Evolutionary conservation across 305 asterid species (phyloP), one percentile per base, ranked within the genome.

Genomic region (Solanum hybrid): DNA sequence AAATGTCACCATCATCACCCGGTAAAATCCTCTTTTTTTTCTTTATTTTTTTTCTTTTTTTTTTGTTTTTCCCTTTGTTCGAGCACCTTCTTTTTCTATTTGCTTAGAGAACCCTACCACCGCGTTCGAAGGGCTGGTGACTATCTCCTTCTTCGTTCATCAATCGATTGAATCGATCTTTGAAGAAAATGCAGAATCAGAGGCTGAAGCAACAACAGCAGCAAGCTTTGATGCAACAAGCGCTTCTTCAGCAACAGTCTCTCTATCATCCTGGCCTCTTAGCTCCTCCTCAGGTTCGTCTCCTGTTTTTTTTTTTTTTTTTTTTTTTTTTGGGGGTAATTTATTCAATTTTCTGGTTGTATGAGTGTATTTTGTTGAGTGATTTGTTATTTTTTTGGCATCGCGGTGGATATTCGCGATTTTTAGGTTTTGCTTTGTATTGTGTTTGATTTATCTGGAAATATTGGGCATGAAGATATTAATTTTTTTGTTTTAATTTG

Each of bases 211-310:
- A 95, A 89, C 98, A 96, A 79, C 98, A 97, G 3, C 73, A 85
- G 24, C 98, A 96, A 4, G 97, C 94, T 89, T 89, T 97, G 97
- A 96, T 97, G 97, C 98, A 96, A 90, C 99, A 97, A 90, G 98
- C 98, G 89, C 95, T 97, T 89, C 96, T 97, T 61, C 98, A 96
- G 78, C 99, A 97, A 75, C 99, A 95, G 92, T 92, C 98, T 61
- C 97, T 97, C 32, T 96, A 97, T 85, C 99, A 96, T 85, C 98
- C 98, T 38, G 98, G 97, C 80, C 96, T 96, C 90, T 90, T 97
- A 95, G 98, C 98, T 93, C 93, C 98, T 89, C 98, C 99, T 15
- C 99, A 95, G 98, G 99, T 96, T 92, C 83, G 10, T 22, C 37
- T 65, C 20, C 22, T 75, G 20, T 31, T 17, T 20, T 20, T 8